Conservation (phyloP, 2,329 filamentous ascomycete species). For the Fusarium nisikadoi region DNA sequence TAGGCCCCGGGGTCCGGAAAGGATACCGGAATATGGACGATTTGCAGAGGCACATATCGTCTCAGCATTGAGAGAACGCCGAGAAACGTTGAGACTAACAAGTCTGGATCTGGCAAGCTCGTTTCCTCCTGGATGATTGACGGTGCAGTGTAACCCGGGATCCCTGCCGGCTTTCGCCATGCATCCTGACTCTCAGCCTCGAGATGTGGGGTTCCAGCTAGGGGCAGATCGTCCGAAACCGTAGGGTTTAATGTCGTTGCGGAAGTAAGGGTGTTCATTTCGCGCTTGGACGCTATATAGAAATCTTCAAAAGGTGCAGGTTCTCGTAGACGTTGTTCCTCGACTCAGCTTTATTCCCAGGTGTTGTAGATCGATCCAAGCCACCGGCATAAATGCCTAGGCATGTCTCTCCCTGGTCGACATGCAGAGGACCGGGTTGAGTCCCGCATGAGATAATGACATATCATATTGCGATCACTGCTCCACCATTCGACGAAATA, state of each 20-base stretch:
- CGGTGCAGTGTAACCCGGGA: slow-evolving; percentile 28
- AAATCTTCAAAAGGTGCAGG: slow-evolving; percentile 3
- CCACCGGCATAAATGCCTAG: slow-evolving; percentile 17
- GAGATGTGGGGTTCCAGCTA: slow-evolving; percentile 19
- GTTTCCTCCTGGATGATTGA: slow-evolving; percentile 21
- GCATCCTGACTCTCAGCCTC: slow-evolving; percentile 22
- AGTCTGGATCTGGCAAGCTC: slow-evolving; percentile 12
- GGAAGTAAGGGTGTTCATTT: not conserved
- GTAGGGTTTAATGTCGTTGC: not conserved
- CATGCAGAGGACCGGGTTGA: slow-evolving; percentile 35
- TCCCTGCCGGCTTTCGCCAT: slow-evolving; percentile 25
- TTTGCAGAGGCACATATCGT: slow-evolving; percentile 20
- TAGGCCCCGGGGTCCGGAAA: slow-evolving; percentile 15
- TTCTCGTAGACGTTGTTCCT: slow-evolving; percentile 22
- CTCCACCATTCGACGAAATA: slow-evolving; percentile 23
- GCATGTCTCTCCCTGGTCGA: slow-evolving; percentile 24
- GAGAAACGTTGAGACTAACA: slow-evolving; percentile 17
- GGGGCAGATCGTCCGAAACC: slow-evolving; percentile 2
- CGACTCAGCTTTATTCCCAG: slow-evolving; percentile 8
- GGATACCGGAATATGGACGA: slow-evolving; percentile 14
- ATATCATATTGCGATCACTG: slow-evolving; percentile 42
- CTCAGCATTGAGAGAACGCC: slow-evolving; percentile 10
- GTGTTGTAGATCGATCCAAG: slow-evolving; percentile 27
- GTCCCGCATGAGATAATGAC: slow-evolving; percentile 39
- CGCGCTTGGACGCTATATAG: slow-evolving; percentile 7